Conservation (phyloP, 2,329 filamentous ascomycete species). For the Monilinia polystroma region DNA sequence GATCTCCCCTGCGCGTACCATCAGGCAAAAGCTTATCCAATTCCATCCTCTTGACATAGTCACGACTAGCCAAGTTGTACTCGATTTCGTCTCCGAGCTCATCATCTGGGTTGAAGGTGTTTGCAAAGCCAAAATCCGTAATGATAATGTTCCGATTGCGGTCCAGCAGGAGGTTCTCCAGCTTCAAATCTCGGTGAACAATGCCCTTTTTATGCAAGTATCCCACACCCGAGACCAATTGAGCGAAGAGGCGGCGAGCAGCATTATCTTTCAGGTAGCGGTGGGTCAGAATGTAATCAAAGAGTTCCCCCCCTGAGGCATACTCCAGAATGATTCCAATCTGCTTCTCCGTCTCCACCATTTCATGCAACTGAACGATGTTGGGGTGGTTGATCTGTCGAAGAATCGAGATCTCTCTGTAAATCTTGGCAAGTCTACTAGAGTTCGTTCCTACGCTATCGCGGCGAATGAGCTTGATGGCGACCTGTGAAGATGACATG, state of each 20-base stretch:
- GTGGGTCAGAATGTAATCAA: conserved; percentile 97
- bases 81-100: conserved; percentile 90
- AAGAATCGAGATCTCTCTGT: conserved; percentile 92
- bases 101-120: conserved; percentile 88
- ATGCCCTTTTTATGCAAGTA: conserved; percentile 99
- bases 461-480: conserved; percentile 95
- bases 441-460: conserved; percentile 88
- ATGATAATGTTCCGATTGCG: conserved; percentile 99
- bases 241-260: conserved; percentile 87
- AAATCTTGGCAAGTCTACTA: conserved; percentile 89
- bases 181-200: conserved; percentile 92
- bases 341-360: conserved; percentile 95
- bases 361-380: conserved; percentile 94
- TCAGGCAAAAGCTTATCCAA: conserved; percentile 75
- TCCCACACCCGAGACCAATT: conserved; percentile 92
- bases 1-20: conserved; percentile 79
- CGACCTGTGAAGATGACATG: conserved; percentile 59
- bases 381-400: conserved; percentile 88
- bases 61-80: conserved; percentile 78
- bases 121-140: conserved; percentile 98
- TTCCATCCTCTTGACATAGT: conserved; percentile 83
- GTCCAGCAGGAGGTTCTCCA: conserved; percentile 93
- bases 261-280: conserved; percentile 93
- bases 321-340: conserved; percentile 99
- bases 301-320: conserved; percentile 93